A percentile compares a stretch with the other conserved stretches of the same genome.
phyloP scores from a whole-genome alignment of 2,329 filamentous ascomycete species.

The Acrocalymma vagum region DNA sequence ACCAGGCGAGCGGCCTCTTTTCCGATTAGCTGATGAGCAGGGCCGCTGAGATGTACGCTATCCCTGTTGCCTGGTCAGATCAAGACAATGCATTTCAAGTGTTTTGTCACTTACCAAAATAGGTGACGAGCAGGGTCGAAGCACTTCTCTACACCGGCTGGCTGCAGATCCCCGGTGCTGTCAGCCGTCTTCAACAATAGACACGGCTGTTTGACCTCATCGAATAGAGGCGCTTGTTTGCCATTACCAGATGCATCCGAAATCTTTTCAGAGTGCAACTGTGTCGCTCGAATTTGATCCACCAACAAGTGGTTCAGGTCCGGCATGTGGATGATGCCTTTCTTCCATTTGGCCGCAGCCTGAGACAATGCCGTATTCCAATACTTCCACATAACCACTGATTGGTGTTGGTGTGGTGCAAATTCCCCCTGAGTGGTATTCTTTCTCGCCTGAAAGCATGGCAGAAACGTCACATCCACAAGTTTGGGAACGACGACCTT shows the following conservation, averaged over 20 bases:
- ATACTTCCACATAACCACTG: slow-evolving; percentile 42
- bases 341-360: slow-evolving; percentile 37
- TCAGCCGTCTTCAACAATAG: slow-evolving; percentile 24
- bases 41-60: slow-evolving; percentile 42
- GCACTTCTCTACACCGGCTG: slow-evolving; percentile 39
- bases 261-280: slow-evolving; percentile 40
- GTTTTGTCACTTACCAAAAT: slow-evolving; percentile 41
- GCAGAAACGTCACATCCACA: slow-evolving; percentile 47
- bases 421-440: slow-evolving; percentile 30
- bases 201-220: slow-evolving; percentile 45
- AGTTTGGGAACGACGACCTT: slow-evolving; percentile 42
- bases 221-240: slow-evolving; percentile 40
- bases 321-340: slow-evolving; percentile 42
- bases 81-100: slow-evolving; percentile 42
- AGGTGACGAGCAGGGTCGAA: slow-evolving; percentile 38
- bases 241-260: slow-evolving; percentile 42
- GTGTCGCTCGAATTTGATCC: slow-evolving; percentile 42
- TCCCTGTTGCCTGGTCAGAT: slow-evolving; percentile 43
- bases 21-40: slow-evolving; percentile 46
- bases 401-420: slow-evolving; percentile 42
- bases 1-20: slow-evolving; percentile 43
- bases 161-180: slow-evolving; percentile 28
- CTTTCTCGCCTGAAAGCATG: slow-evolving; percentile 36
- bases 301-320: slow-evolving; percentile 43
- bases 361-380: slow-evolving; percentile 46